Evolutionary conservation across 1,284 basidiomycete genomes (phyloP).

Genomic region (Coniferiporia sulphurascens): DNA sequence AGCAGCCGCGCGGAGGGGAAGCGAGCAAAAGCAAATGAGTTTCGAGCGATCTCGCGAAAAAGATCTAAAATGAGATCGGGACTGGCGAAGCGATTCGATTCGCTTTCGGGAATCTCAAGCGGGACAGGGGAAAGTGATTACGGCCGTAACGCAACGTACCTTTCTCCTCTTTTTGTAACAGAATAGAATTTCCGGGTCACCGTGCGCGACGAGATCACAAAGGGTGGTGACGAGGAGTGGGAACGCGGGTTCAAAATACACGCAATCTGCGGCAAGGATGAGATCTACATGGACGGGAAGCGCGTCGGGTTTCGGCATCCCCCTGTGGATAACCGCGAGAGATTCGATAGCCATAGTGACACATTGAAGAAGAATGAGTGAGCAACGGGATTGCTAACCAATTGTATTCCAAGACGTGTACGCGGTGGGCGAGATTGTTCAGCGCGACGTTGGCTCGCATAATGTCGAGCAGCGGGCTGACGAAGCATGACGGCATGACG

Average conservation of each 20-base stretch:
- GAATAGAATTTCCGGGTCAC: conserved; percentile 70
- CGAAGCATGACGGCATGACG: conserved; percentile 12
- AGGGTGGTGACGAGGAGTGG: conserved; percentile 83
- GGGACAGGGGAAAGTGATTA: neutral
- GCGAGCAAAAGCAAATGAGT: neutral
- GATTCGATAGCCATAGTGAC: conserved; percentile 1
- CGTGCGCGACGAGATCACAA: conserved; percentile 47
- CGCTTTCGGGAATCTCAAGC: neutral
- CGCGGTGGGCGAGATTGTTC: conserved; percentile 21
- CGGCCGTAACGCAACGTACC: conserved; percentile 35
- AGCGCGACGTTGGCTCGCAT: conserved; percentile 12
- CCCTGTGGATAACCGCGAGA: conserved; percentile 23
- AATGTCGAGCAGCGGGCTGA: conserved; percentile 67
- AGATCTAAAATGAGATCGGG: no score
- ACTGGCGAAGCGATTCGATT: no score
- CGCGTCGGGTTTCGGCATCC: conserved; percentile 27
- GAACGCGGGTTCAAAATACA: conserved; percentile 95
- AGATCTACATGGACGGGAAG: conserved; percentile 39
- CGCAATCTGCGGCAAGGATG: conserved; percentile 86
- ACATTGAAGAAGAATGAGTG: neutral
- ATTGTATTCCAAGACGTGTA: conserved; percentile 68
- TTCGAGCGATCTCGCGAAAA: neutral
- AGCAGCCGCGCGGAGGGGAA: neutral
- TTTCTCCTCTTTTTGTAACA: conserved; percentile 94
- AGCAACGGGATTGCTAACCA: conserved; percentile 46